Evolutionary conservation across 2,329 filamentous ascomycete genomes (phyloP), one percentile per base, ranked within the genome.

Genomic region (Neofusicoccum sp.): DNA sequence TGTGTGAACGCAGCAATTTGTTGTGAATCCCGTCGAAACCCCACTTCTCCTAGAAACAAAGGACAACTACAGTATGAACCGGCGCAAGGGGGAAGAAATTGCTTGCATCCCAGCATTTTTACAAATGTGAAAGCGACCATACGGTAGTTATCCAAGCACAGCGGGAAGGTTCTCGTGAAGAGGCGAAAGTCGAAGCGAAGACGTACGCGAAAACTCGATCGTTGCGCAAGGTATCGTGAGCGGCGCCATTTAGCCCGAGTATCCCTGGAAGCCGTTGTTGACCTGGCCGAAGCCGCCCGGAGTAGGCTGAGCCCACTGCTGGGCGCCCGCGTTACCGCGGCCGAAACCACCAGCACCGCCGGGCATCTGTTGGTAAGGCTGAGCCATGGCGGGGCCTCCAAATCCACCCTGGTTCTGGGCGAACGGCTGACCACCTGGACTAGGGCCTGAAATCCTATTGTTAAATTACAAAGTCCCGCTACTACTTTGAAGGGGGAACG

Each of bases 301-400:
- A 58, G 70, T 73, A 39, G 82, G 81, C 71, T 84, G 82, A 65
- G 79, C 81, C 81, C 84, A 85, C 71, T 83, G 81, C 66, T 83
- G 81, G 62, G 80, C 78, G 8, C 50, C 61, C 1, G 52, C 61
- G 66, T 83, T 83, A 67, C 91, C 92, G 74, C 92, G 91, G 66
- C 91, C 92, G 73, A 93, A 97, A 66, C 92, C 92, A 71, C 91
- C 92, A 70, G 91, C 90, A 74, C 89, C 95, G 69, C 80, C 82
- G 41, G 83, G 82, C 73, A 80, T 80, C 67, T 76, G 78, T 71
- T 80, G 80, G 74, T 78, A 79, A 62, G 73, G 76, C 72, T 74
- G 79, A 60, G 72, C 73, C 75, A 79, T 89, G 85, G 70, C 71
- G 64, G 85, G 89, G 67, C 83, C 88, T 72, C 84, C 89, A 79